These are phyloP conservation scores for Cyphellophora europaea DNA, from an alignment of 2,329 filamentous ascomycete species.

Conservation along the genomic window DNA sequence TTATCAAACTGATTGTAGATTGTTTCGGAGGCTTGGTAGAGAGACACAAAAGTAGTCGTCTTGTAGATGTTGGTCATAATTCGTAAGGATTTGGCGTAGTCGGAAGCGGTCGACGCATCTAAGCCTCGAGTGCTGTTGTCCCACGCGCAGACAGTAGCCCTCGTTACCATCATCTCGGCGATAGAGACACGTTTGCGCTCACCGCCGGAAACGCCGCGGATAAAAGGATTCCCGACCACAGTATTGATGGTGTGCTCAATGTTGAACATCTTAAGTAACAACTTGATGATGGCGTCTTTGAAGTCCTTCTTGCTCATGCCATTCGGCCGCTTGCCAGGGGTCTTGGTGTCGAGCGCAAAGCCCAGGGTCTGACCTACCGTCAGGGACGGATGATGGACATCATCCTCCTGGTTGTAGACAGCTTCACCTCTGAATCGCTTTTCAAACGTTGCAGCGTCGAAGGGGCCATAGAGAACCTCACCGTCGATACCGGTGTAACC, in stretches of 20 bases:
- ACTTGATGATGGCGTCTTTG: slow-evolving; percentile 64
- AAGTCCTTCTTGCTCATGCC: slow-evolving; percentile 65
- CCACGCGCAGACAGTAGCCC: slow-evolving; percentile 64
- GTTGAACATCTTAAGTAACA: slow-evolving; percentile 61
- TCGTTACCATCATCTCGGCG: slow-evolving; percentile 65
- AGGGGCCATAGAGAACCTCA: slow-evolving; percentile 46
- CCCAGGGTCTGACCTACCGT: slow-evolving; percentile 65
- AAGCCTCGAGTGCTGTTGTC: slow-evolving; percentile 65
- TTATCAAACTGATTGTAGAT: slow-evolving; percentile 77
- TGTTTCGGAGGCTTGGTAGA: slow-evolving; percentile 78
- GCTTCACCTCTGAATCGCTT: slow-evolving; percentile 39
- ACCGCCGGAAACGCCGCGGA: slow-evolving; percentile 53
- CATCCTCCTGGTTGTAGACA: slow-evolving; percentile 69
- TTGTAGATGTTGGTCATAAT: slow-evolving; percentile 77
- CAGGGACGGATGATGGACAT: slow-evolving; percentile 69
- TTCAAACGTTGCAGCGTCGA: slow-evolving; percentile 45
- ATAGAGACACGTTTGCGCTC: slow-evolving; percentile 54
- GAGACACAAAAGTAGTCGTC: slow-evolving; percentile 73
- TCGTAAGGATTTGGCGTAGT: slow-evolving; percentile 60
- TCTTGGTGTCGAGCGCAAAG: slow-evolving; percentile 71
- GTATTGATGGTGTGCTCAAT: slow-evolving; percentile 43
- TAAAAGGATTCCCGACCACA: slow-evolving; percentile 41
- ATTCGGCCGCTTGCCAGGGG: slow-evolving; percentile 67
- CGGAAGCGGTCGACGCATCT: slow-evolving; percentile 58
- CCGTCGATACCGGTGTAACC: slow-evolving; percentile 52